Evolutionary conservation across 169 alveolate species (phyloP).

Genomic region (Besnoitia besnoiti): DNA sequence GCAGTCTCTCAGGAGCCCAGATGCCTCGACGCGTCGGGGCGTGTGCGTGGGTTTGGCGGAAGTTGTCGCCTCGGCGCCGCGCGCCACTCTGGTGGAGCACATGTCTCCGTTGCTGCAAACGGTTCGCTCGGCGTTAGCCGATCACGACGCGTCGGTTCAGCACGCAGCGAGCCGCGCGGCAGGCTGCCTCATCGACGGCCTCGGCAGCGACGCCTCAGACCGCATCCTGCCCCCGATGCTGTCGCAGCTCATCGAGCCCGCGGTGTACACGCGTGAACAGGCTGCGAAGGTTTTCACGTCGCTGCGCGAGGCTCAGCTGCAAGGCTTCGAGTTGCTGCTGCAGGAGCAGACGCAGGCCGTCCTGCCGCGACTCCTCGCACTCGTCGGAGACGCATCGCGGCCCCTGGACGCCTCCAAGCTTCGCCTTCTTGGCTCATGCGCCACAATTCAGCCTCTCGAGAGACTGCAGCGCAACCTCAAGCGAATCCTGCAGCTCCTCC

Average conservation of each 20-base stretch:
- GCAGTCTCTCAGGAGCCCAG: conserved; percentile 47
- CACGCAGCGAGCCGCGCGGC: conserved; percentile 52
- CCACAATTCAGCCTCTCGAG: conserved; percentile 11
- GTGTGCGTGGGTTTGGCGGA: conserved; percentile 73
- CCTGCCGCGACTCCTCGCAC: conserved; percentile 33
- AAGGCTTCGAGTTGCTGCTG: conserved; percentile 50
- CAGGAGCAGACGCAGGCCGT: conserved; percentile 61
- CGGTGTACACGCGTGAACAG: neutral
- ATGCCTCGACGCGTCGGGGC: conserved; percentile 61
- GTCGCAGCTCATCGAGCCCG: conserved; percentile 52
- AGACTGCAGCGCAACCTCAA: conserved; percentile 26
- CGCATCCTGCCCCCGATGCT: conserved; percentile 58
- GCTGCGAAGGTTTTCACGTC: conserved; percentile 21
- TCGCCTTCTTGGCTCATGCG: neutral
- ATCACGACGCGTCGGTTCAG: conserved; percentile 30
- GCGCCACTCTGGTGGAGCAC: conserved; percentile 61
- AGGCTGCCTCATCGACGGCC: neutral
- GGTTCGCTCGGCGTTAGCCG: conserved; percentile 45
- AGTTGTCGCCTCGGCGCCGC: conserved; percentile 65
- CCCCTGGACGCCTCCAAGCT: conserved; percentile 15
- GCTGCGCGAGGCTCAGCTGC: conserved; percentile 29
- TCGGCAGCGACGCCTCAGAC: conserved; percentile 20
- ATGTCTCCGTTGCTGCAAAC: conserved; percentile 58
- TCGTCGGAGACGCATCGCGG: neutral
- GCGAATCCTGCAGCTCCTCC: conserved; percentile 6